Conservation (phyloP, 768 basidiomycete species). For the Podaxis mareebaensis region DNA sequence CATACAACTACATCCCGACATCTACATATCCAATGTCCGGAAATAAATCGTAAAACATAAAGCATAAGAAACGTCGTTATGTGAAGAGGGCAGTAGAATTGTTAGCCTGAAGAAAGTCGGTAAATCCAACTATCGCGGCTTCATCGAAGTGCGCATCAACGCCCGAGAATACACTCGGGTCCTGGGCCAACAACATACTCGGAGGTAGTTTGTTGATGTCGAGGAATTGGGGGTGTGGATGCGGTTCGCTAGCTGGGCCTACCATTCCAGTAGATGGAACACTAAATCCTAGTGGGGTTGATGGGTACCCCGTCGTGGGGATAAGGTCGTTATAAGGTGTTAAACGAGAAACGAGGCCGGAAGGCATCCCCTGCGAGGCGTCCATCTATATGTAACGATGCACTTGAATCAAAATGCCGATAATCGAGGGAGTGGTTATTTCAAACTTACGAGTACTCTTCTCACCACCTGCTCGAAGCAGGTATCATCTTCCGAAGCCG, state of each 20-base stretch:
- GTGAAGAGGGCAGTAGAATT: not conserved
- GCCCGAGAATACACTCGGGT: not conserved
- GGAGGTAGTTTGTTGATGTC: slow-evolving; percentile 1
- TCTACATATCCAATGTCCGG: too few relatives aligned
- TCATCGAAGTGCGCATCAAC: slow-evolving; percentile 7
- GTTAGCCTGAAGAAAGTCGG: not conserved
- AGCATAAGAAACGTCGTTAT: not conserved
- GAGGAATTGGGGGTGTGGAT: not conserved
- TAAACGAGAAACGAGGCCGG: not conserved
- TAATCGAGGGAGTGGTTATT: not conserved
- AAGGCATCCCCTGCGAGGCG: not conserved
- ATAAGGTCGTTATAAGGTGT: not conserved
- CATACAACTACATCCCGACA: too few relatives aligned
- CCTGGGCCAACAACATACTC: not conserved
- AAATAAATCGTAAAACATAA: not conserved
- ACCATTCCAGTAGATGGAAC: not conserved
- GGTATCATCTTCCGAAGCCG: slow-evolving; percentile 20
- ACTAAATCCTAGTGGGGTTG: not conserved
- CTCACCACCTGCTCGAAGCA: slow-evolving; percentile 27
- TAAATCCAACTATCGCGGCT: not conserved
- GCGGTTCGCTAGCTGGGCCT: not conserved
- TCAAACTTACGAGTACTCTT: slow-evolving; percentile 23
- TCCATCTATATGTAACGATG: not conserved
- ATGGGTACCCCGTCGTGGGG: not conserved
- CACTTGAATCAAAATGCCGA: not conserved